These are phyloP conservation scores for Syncephalastrum racemosum DNA, from an alignment of 371 early-diverging fungal species.

Conservation along the genomic window DNA sequence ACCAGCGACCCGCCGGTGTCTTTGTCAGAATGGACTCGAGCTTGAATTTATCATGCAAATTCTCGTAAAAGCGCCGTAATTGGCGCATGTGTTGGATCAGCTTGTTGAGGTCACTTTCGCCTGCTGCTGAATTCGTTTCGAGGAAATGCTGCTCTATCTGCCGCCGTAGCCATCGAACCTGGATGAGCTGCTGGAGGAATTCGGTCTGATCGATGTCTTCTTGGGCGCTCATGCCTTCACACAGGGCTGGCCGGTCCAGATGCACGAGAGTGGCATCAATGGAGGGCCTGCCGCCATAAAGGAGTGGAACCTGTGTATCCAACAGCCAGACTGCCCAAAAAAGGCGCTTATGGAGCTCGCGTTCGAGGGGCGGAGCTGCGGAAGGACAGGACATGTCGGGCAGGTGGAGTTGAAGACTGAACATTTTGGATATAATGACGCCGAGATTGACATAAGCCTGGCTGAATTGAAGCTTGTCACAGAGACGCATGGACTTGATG, in stretches of 20 bases:
- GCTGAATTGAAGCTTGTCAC: slow-evolving; percentile 16
- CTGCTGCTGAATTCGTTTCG: slow-evolving; percentile 13
- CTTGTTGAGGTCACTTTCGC: slow-evolving; percentile 6
- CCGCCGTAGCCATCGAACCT: slow-evolving; percentile 21
- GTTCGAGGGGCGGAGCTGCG: neutral
- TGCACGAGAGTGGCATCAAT: slow-evolving; percentile 13
- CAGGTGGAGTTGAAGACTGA: slow-evolving; percentile 16
- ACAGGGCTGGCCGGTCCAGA: slow-evolving; percentile 15
- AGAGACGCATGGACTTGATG: slow-evolving; percentile 17
- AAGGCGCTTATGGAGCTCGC: slow-evolving; percentile 17
- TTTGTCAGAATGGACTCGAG: slow-evolving; percentile 3
- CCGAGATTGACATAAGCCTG: slow-evolving; percentile 26
- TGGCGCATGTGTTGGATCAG: slow-evolving; percentile 22
- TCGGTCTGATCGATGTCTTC: slow-evolving; percentile 18
- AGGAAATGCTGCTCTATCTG: slow-evolving; percentile 11
- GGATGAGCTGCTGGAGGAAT: slow-evolving; percentile 14
- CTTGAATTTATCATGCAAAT: slow-evolving; percentile 13
- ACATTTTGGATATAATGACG: slow-evolving; percentile 18
- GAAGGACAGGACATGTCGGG: neutral
- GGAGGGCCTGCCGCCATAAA: slow-evolving; percentile 15
- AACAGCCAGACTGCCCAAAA: slow-evolving; percentile 24
- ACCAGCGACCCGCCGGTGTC: neutral
- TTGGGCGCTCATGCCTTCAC: slow-evolving; percentile 12
- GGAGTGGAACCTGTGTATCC: slow-evolving; percentile 22
- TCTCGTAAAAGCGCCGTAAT: slow-evolving; percentile 21